phyloP scores from a whole-genome alignment of 2,329 filamentous ascomycete species.

The Teratosphaeriaceae sp. region DNA sequence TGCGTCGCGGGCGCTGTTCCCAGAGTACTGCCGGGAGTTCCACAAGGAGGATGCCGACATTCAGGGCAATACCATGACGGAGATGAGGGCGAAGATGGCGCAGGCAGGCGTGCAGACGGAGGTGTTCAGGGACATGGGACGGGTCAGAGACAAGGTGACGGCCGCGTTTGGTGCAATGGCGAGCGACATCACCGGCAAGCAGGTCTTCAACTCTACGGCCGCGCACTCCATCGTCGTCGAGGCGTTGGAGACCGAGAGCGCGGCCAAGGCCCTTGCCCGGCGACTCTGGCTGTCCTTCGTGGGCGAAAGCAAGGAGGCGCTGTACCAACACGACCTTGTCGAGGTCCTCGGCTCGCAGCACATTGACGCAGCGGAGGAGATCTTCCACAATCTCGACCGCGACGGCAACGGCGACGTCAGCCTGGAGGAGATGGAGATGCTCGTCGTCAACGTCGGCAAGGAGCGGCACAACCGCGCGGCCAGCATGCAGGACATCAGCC shows the following conservation, averaged over 20 bases:
- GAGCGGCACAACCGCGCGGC: slow-evolving; percentile 26
- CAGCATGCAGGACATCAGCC: slow-evolving; percentile 28
- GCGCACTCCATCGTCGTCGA: slow-evolving; percentile 24
- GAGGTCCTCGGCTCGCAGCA: slow-evolving; percentile 23
- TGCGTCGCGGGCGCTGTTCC: slow-evolving; percentile 71
- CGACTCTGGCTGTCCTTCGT: slow-evolving; percentile 30
- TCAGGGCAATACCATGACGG: slow-evolving; percentile 61
- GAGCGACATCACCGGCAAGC: slow-evolving; percentile 78
- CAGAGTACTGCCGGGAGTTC: slow-evolving; percentile 76
- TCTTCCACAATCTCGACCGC: slow-evolving; percentile 26
- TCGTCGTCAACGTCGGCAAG: slow-evolving; percentile 22
- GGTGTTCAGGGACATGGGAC: slow-evolving; percentile 54
- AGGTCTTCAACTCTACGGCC: slow-evolving; percentile 56
- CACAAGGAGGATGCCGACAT: slow-evolving; percentile 74
- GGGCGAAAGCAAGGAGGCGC: slow-evolving; percentile 18
- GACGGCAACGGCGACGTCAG: slow-evolving; percentile 31
- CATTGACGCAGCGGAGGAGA: slow-evolving; percentile 22
- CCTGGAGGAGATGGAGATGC: slow-evolving; percentile 29
- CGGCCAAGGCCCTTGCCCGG: slow-evolving; percentile 28
- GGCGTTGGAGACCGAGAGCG: slow-evolving; percentile 22
- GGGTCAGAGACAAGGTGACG: slow-evolving; percentile 67
- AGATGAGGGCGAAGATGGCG: slow-evolving; percentile 35
- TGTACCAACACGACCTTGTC: slow-evolving; percentile 23
- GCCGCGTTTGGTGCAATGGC: slow-evolving; percentile 79
- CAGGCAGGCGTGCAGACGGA: slow-evolving; percentile 57